Base-by-base conservation (phyloP, 345 rosid species). In the Fremontodendron californicum region DNA sequence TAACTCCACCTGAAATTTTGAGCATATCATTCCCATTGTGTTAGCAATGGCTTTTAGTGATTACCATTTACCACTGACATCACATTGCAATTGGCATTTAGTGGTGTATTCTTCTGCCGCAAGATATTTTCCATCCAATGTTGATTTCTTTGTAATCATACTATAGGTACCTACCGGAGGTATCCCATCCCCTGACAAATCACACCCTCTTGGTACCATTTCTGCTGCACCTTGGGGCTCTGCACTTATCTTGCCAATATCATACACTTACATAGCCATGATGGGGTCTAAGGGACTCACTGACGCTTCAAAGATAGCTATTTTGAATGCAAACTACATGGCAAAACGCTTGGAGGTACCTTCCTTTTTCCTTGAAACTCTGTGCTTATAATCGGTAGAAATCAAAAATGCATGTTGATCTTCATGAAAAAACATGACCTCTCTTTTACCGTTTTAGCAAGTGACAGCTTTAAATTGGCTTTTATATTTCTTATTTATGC, bases 321-420 rank as follows among this genome's bases (percentile, higher is more conserved):
- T 95, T 75, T 72, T 95, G 86, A 93, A 92, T 72, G 99, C 99
- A 67, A 95, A 95, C 87, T 95, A 95, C 97, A 93, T 95, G 99
- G 97, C 96, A 45, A 93, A 93, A 81, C 97, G 98, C 78, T 81
- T 94, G 83, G 98, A 94, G 97, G 98, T 94, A 72, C 31, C 7
- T 77, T 13, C 45, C 37, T 55, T 77, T 77, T 39, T 37, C 49
- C 69, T 80, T 55, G 54, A 74, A 73, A 5, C 75, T 10, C 21
- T 76, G 61, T 25, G 37, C 60, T 25, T 63, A 10, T 46, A 11
- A 46, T 46, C 51, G 0, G 4, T 13, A 46, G 18, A 5, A 74
- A 29, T 62, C 19, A 2, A 11, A 10, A 79, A n/a, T 54, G 8
- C 57, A 18, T 62, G 6, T 57, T 46, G 43, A 40, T 55, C 52